Conservation (phyloP, 139 green algal species). For the Chlamydomonas incerta region DNA sequence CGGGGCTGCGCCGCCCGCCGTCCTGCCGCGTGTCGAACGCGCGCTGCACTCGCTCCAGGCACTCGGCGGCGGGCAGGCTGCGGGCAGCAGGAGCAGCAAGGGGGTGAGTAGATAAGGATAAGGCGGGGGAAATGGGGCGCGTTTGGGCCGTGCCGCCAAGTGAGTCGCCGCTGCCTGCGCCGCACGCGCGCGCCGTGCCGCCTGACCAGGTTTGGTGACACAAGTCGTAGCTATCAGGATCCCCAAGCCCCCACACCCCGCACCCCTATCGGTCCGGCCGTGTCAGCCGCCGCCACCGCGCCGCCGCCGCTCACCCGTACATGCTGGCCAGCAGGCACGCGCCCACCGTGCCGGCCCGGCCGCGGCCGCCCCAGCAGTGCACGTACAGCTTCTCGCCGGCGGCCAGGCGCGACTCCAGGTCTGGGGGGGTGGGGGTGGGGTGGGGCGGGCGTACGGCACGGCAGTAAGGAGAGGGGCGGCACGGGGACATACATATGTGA, state of each 20-base stretch:
- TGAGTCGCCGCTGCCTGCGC: no score
- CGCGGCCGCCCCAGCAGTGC: conserved; percentile 91
- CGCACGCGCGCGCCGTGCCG: no score
- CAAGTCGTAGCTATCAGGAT: no score
- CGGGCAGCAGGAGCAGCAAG: no score
- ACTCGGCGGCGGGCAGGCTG: conserved; percentile 76
- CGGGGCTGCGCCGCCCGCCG: conserved; percentile 58
- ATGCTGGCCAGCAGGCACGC: conserved; percentile 74
- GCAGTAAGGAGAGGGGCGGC: background rate
- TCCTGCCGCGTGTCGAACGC: conserved; percentile 79
- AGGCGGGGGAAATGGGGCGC: background rate
- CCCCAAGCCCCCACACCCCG: background rate
- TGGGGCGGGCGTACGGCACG: no score
- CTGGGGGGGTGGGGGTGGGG: background rate
- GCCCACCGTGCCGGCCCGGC: conserved; percentile 81
- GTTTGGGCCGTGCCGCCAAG: no score
- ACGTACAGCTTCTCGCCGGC: conserved; percentile 81
- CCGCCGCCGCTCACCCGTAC: conserved; percentile 41
- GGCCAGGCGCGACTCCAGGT: conserved; percentile 61
- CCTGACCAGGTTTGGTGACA: no score
- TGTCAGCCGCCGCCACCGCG: background rate
- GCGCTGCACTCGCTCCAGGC: conserved; percentile 76
- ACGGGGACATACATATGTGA: no score
- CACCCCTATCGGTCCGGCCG: no score
- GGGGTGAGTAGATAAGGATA: no score